Evolutionary conservation across 257 asterid genomes (phyloP).

Genomic region (Solanum raphanifolium): DNA sequence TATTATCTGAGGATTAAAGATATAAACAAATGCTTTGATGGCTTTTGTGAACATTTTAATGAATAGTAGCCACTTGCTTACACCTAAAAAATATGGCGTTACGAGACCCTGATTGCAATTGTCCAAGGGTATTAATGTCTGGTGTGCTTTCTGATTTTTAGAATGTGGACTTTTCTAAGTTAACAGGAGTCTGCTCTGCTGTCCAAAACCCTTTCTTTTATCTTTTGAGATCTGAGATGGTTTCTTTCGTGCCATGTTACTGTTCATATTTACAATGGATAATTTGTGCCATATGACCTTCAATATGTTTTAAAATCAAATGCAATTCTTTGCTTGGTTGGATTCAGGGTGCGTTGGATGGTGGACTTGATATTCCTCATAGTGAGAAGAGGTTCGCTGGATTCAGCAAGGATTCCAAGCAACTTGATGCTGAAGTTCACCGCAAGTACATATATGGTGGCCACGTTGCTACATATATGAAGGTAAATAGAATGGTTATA

Average conservation of each 20-base stretch:
- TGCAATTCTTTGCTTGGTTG: not conserved
- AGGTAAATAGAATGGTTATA: slow-evolving; percentile 23
- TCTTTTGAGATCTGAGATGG: not conserved
- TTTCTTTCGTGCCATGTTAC: not conserved
- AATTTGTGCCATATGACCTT: not conserved
- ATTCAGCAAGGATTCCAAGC: slow-evolving; percentile 51
- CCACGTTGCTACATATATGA: slow-evolving; percentile 71
- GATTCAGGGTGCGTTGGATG: slow-evolving; percentile 74
- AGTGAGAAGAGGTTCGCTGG: slow-evolving; percentile 89
- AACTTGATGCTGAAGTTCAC: slow-evolving; percentile 71
- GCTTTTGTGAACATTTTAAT: not conserved
- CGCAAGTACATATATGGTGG: slow-evolving; percentile 82
- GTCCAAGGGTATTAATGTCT: not conserved
- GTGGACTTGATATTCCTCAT: slow-evolving; percentile 81
- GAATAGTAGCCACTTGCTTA: not conserved
- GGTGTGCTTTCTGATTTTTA: not conserved
- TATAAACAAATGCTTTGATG: not conserved
- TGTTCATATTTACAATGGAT: not conserved
- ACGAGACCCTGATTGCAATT: not conserved
- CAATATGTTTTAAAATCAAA: not conserved
- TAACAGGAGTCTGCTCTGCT: not conserved
- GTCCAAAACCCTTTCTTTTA: not conserved
- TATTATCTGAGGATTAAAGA: not conserved
- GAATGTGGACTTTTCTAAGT: not conserved
- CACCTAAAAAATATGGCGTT: not conserved